phyloP scores from a whole-genome alignment of 495 filamentous ascomycete species.

The Podospora didyma region DNA sequence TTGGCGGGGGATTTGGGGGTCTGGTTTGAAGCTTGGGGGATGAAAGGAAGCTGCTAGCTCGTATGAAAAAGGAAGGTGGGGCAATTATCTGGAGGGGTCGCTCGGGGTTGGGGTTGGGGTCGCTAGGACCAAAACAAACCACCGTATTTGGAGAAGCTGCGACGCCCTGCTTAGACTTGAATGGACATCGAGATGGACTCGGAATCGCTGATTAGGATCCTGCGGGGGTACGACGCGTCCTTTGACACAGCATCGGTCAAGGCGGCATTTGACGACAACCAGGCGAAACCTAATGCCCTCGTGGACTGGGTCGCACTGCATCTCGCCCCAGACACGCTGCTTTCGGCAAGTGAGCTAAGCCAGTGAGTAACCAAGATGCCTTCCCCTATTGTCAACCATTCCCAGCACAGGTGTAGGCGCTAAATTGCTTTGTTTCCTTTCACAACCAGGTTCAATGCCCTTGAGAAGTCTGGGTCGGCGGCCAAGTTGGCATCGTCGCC shows the following conservation, averaged over 20 bases:
- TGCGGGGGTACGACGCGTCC: conserved; percentile 27
- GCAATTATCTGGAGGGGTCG: not conserved
- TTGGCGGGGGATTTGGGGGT: too few species aligned
- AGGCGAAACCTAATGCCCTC: conserved; percentile 22
- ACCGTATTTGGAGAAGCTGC: not conserved
- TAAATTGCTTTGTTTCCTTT: conserved; percentile 1
- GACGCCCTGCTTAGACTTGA: not conserved
- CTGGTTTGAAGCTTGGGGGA: too few species aligned
- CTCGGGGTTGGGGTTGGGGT: not conserved
- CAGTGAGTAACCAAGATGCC: conserved; percentile 26
- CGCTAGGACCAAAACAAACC: not conserved
- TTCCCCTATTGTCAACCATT: not conserved
- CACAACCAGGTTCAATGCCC: conserved; percentile 31
- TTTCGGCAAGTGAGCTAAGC: conserved; percentile 38
- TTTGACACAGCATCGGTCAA: conserved; percentile 28
- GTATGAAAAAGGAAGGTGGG: not conserved
- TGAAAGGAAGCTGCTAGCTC: too few species aligned
- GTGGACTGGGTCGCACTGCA: conserved; percentile 37
- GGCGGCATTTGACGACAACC: conserved; percentile 18
- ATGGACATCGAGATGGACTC: conserved; percentile 19
- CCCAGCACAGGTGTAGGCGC: not conserved
- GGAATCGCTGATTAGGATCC: conserved; percentile 20
- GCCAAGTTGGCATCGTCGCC: conserved; percentile 30
- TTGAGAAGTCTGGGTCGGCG: conserved; percentile 33
- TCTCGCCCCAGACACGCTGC: conserved; percentile 39